Evolutionary conservation across 768 basidiomycete species (phyloP).

Genomic region (Lyophyllum semitale): DNA sequence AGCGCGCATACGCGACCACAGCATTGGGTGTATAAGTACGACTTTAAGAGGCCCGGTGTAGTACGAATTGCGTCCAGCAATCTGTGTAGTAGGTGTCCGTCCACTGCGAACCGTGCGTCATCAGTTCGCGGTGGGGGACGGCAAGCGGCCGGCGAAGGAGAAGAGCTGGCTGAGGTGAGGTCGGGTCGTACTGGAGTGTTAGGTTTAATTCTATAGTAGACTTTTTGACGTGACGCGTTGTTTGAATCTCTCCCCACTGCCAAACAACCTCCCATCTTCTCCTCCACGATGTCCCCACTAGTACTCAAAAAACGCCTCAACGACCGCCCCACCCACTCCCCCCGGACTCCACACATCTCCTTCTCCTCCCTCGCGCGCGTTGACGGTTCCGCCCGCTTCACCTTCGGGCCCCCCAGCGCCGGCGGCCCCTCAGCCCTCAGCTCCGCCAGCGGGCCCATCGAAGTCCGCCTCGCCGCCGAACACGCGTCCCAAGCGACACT

Average conservation of each 20-base stretch:
- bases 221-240: too few relatives aligned
- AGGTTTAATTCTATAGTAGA: too few relatives aligned
- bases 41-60: too few relatives aligned
- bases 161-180: too few relatives aligned
- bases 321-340: constrained; percentile 33
- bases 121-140: too few relatives aligned
- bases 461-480: constrained; percentile 70
- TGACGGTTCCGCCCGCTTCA: constrained; percentile 77
- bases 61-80: too few relatives aligned
- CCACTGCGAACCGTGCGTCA: too few relatives aligned
- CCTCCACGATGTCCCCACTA: constrained; percentile 7
- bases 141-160: too few relatives aligned
- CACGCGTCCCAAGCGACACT: constrained; percentile 72
- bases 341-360: constrained; percentile 41
- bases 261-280: neutral
- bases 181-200: too few relatives aligned
- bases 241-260: neutral
- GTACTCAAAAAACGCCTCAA: constrained; percentile 29
- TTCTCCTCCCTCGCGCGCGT: constrained; percentile 69
- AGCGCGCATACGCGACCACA: too few relatives aligned
- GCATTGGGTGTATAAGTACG: too few relatives aligned
- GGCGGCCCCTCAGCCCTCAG: constrained; percentile 54
- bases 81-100: too few relatives aligned
- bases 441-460: constrained; percentile 81
- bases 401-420: constrained; percentile 46